A percentile compares a stretch with the other conserved stretches of the same genome.
Evolutionary conservation across 495 filamentous ascomycete genomes (phyloP).

Genomic region (Hyaloscypha finlandica): DNA sequence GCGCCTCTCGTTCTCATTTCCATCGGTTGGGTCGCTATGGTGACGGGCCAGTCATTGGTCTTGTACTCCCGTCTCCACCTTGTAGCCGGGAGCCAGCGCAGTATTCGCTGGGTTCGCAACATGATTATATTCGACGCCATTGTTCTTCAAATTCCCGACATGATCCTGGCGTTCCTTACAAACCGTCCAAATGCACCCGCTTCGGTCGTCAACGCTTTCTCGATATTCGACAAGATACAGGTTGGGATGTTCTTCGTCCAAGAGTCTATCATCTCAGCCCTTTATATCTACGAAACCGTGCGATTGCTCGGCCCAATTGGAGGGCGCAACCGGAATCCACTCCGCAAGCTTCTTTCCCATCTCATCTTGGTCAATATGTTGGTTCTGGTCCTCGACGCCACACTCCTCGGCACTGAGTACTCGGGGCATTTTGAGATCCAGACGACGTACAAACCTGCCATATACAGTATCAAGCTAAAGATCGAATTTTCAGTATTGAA

Average conservation of each 20-base stretch:
- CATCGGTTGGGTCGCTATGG: slow-evolving; percentile 64
- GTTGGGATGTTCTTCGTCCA: slow-evolving; percentile 59
- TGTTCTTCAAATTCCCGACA: slow-evolving; percentile 56
- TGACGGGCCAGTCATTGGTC: slow-evolving; percentile 66
- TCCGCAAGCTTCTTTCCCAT: slow-evolving; percentile 37
- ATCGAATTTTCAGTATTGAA: slow-evolving; percentile 64
- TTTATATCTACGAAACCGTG: slow-evolving; percentile 59
- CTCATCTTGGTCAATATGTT: slow-evolving; percentile 54
- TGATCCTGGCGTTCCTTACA: slow-evolving; percentile 42
- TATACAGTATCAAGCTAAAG: slow-evolving; percentile 68
- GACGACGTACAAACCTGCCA: slow-evolving; percentile 56
- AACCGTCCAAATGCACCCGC: slow-evolving; percentile 50
- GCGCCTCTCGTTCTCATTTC: slow-evolving; percentile 46
- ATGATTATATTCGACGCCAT: slow-evolving; percentile 63
- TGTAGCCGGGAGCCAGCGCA: slow-evolving; percentile 49
- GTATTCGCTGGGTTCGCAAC: slow-evolving; percentile 52
- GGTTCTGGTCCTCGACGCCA: slow-evolving; percentile 49
- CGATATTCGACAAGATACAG: slow-evolving; percentile 59
- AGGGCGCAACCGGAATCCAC: slow-evolving; percentile 29
- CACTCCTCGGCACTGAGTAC: slow-evolving; percentile 52
- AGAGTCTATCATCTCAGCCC: slow-evolving; percentile 56
- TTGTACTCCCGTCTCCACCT: slow-evolving; percentile 71
- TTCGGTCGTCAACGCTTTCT: slow-evolving; percentile 43
- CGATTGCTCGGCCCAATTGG: slow-evolving; percentile 35
- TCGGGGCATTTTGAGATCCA: slow-evolving; percentile 54